These are phyloP conservation scores for Glycyrrhiza uralensis DNA, from an alignment of 306 rosid species.

Conservation along the genomic window DNA sequence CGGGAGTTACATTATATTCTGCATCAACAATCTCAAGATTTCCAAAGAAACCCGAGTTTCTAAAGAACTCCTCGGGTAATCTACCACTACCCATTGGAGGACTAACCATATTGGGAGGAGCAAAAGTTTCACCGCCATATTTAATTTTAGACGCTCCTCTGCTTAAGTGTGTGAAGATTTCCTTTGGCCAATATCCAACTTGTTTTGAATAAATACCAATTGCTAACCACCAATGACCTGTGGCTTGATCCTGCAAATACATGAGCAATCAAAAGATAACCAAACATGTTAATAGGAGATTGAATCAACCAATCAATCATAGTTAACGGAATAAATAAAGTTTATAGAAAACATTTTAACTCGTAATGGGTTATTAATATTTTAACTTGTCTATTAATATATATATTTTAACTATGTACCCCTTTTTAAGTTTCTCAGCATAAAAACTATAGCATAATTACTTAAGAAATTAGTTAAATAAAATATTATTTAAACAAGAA, in stretches of 20 bases:
- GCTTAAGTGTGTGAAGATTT: no score
- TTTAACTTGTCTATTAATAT: no score
- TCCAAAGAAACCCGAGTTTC: neutral
- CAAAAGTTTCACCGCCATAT: constrained; percentile 4
- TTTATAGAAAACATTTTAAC: no score
- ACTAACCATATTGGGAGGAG: neutral
- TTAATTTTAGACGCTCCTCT: no score
- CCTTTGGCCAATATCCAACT: constrained; percentile 19
- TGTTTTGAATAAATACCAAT: no score
- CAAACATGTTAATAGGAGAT: neutral
- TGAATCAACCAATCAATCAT: neutral
- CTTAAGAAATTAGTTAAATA: no score
- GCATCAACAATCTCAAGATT: neutral
- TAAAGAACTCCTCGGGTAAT: neutral
- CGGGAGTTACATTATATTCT: neutral
- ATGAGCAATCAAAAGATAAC: neutral
- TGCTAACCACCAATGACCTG: constrained; percentile 5
- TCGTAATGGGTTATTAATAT: no score
- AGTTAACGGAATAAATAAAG: neutral
- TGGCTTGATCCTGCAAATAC: neutral
- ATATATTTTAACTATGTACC: no score
- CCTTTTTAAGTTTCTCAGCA: no score
- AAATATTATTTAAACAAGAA: no score
- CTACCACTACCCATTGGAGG: constrained; percentile 26
- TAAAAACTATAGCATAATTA: no score